Base-by-base conservation (phyloP, 2,329 filamentous ascomycete genomes). In the Exophiala phaeomuriformis region DNA sequence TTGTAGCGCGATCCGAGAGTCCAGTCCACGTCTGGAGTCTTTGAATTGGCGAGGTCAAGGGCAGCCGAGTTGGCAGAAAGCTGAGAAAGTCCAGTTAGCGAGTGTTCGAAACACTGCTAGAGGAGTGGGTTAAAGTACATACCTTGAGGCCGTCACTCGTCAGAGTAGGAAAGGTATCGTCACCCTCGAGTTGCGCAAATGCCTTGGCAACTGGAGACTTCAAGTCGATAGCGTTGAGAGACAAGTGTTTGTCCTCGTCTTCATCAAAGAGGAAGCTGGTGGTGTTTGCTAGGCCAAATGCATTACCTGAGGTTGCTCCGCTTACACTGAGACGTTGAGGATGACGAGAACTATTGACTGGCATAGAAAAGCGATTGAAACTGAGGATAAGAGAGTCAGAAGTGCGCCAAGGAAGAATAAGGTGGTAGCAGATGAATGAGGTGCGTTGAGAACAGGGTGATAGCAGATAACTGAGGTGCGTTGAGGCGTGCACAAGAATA, bases 291-390 rank as follows among this genome's bases (percentile, higher is more conserved):
- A 88, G 85, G 58, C 93, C 90, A 37, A 56, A 57, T 36, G 54
- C 50, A 32, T 48, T 47, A 30, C 39, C 49, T 9, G 49, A 37
- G 9, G 49, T 42, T 37, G 47, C 44, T 32, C 51, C 49, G 30
- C 41, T 51, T 19, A 59, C 46, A 49, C 58, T 57, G 8, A 57
- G 43, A 41, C 61, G 54, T 45, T 61, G 55, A 40, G 55, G 50
- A 36, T 53, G 51, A 35, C 61, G 50, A 54, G 43, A 51, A 72
- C 58, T 84, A 80, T 61, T 88, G 48, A 91, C 86, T 32, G 91
- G 91, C 86, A 96, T 90, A 3, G 91, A 96, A 71, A 95, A 95
- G 60, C 91, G 86, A 68, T 95, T 94, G 56, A 85, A 77, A 62
- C 88, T 94, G 19, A 32, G 63, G 63, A 59, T 53, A 52, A 58